Evolutionary conservation across 75 land plant genomes (phyloP).

Genomic region (Pseudotsuga menziesii): DNA sequence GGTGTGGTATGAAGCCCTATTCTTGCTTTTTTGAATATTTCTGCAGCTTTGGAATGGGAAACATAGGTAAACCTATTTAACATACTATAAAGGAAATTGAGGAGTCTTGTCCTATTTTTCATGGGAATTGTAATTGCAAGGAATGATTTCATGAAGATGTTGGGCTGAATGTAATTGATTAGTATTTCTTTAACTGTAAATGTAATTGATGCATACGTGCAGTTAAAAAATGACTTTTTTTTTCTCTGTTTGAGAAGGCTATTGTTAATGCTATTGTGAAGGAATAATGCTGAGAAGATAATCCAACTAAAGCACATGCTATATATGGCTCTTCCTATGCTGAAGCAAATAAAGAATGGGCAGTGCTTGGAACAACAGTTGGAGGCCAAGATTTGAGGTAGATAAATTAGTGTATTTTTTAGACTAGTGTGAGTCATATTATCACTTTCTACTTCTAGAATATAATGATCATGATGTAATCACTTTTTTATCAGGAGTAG

Average conservation of each 20-base stretch:
- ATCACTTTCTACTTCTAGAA: not conserved
- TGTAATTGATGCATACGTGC: not conserved
- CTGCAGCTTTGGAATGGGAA: too few relatives aligned
- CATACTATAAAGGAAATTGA: constrained; percentile 32
- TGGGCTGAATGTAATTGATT: constrained; percentile 18
- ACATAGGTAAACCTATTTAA: too few relatives aligned
- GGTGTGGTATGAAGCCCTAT: too few relatives aligned
- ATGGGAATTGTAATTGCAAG: constrained; percentile 63
- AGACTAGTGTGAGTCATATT: not conserved
- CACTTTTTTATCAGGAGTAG: constrained; percentile 7
- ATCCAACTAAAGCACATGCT: constrained; percentile 17
- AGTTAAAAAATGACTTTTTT: not conserved
- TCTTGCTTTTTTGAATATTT: too few relatives aligned
- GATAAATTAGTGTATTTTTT: not conserved
- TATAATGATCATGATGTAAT: not conserved
- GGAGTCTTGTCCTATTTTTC: constrained; percentile 49
- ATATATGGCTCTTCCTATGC: constrained; percentile 16
- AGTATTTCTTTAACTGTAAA: not conserved
- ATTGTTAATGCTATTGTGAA: too few relatives aligned
- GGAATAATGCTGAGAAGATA: constrained; percentile 7
- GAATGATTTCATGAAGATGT: constrained; percentile 40
- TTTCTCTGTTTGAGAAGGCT: not conserved
- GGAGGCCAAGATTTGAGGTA: constrained; percentile 24
- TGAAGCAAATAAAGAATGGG: constrained; percentile 19
- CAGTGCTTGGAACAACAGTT: constrained; percentile 24